Evolutionary conservation across 352 stramenopile genomes (phyloP).

Genomic region (Phytophthora rubi): DNA sequence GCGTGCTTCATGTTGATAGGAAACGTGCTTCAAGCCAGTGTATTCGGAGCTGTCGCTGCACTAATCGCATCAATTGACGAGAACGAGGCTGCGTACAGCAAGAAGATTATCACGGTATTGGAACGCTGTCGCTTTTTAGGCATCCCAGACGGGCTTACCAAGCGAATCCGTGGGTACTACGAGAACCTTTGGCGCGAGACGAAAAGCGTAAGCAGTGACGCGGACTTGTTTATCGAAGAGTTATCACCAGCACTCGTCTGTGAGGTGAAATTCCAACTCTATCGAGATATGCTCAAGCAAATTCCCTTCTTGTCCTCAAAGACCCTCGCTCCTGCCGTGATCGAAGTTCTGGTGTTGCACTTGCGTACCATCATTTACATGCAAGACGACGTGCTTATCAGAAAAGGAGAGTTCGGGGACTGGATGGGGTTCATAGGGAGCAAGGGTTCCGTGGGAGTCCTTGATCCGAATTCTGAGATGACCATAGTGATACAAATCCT

Average conservation of each 20-base stretch:
- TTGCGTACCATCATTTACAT: slow-evolving; percentile 78
- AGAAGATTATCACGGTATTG: slow-evolving; percentile 62
- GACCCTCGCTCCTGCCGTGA: slow-evolving; percentile 59
- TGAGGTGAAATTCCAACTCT: slow-evolving; percentile 78
- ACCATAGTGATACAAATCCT: slow-evolving; percentile 71
- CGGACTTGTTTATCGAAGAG: slow-evolving; percentile 74
- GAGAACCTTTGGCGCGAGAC: slow-evolving; percentile 69
- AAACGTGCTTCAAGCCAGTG: slow-evolving; percentile 63
- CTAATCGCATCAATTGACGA: slow-evolving; percentile 69
- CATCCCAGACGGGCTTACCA: slow-evolving; percentile 51
- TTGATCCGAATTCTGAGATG: slow-evolving; percentile 54
- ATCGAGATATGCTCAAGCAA: slow-evolving; percentile 72
- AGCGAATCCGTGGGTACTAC: slow-evolving; percentile 61
- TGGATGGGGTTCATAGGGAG: slow-evolving; percentile 86
- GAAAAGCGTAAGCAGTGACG: slow-evolving; percentile 55
- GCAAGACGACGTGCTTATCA: slow-evolving; percentile 75
- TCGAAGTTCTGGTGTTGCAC: slow-evolving; percentile 72
- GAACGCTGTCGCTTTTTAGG: slow-evolving; percentile 66
- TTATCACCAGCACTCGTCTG: slow-evolving; percentile 66
- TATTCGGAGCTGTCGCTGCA: slow-evolving; percentile 62
- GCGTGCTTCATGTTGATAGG: slow-evolving; percentile 66
- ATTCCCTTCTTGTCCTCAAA: slow-evolving; percentile 68
- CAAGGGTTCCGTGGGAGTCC: slow-evolving; percentile 54
- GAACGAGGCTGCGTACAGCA: slow-evolving; percentile 60
- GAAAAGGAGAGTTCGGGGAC: slow-evolving; percentile 70